A percentile compares a stretch with the other conserved stretches of the same genome.
Evolutionary conservation across 176 grass and related monocot genomes (phyloP).

Genomic region (Oryza meridionalis): DNA sequence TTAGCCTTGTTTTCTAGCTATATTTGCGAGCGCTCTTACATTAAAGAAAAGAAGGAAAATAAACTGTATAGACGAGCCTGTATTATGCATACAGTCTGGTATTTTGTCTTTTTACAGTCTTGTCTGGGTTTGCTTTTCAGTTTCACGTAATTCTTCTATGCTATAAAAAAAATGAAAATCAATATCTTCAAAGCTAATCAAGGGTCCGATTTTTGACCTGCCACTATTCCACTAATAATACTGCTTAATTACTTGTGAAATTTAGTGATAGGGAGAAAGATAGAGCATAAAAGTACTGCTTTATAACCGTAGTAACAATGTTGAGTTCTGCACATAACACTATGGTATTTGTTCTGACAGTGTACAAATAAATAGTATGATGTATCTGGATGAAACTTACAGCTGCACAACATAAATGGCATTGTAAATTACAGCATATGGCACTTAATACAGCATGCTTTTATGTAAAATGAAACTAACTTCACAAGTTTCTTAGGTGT

Average conservation of each 20-base stretch:
- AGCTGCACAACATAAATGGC: constrained; percentile 21
- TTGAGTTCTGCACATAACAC: background rate
- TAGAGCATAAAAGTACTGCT: background rate
- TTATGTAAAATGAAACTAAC: constrained; percentile 32
- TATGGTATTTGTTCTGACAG: background rate
- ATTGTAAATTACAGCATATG: background rate
- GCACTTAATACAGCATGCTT: constrained; percentile 14
- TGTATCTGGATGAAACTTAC: constrained; percentile 14
- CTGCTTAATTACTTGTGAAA: background rate
- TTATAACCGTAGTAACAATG: background rate
- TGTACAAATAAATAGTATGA: background rate
- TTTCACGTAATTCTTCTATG: background rate
- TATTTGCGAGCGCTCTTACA: constrained; percentile 14
- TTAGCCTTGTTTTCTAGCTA: constrained; percentile 8
- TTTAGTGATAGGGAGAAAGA: background rate
- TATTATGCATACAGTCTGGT: background rate
- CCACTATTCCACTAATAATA: background rate
- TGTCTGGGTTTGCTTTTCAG: constrained; percentile 8
- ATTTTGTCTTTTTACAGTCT: constrained; percentile 6
- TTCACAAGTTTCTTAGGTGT: constrained; percentile 22
- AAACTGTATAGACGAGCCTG: background rate
- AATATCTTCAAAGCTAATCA: background rate
- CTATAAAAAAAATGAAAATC: no score
- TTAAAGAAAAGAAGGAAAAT: constrained; percentile 22
- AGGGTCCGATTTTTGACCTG: background rate